phyloP scores from a whole-genome alignment of 2,329 filamentous ascomycete genomes.

The Amphichorda felina region DNA sequence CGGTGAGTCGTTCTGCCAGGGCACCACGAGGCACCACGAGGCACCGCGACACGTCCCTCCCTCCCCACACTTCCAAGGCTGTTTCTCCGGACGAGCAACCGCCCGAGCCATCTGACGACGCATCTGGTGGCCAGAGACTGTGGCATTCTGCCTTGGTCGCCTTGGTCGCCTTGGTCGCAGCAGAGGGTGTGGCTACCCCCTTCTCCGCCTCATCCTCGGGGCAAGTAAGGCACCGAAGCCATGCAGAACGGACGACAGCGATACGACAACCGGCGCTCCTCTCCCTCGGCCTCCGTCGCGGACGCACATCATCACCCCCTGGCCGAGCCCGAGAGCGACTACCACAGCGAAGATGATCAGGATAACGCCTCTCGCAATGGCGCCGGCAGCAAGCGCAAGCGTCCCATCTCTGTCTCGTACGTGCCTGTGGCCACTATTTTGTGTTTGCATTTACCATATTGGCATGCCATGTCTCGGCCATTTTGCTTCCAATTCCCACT shows the following conservation, averaged over 20 bases:
- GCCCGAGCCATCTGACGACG: no score
- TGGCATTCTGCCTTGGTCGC: no score
- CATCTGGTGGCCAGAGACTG: no score
- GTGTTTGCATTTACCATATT: neutral
- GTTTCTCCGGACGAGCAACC: no score
- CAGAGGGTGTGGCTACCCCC: no score
- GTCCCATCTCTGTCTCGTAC: slow-evolving; percentile 49
- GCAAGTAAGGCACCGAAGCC: neutral
- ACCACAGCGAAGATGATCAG: slow-evolving; percentile 32
- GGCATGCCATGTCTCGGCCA: slow-evolving; percentile 3
- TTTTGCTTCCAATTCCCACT: slow-evolving; percentile 1
- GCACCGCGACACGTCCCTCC: no score
- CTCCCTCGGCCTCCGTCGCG: neutral
- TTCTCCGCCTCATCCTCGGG: neutral
- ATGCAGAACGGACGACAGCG: slow-evolving; percentile 3
- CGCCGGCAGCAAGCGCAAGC: slow-evolving; percentile 43
- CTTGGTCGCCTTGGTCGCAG: no score
- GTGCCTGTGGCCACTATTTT: neutral
- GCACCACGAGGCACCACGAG: no score
- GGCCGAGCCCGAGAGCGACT: slow-evolving; percentile 34
- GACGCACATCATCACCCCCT: neutral
- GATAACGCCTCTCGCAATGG: slow-evolving; percentile 19
- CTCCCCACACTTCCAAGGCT: no score
- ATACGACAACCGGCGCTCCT: neutral
- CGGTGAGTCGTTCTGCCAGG: no score